Base-by-base conservation (phyloP, 345 rosid species). In the Melastoma malabathricum region DNA sequence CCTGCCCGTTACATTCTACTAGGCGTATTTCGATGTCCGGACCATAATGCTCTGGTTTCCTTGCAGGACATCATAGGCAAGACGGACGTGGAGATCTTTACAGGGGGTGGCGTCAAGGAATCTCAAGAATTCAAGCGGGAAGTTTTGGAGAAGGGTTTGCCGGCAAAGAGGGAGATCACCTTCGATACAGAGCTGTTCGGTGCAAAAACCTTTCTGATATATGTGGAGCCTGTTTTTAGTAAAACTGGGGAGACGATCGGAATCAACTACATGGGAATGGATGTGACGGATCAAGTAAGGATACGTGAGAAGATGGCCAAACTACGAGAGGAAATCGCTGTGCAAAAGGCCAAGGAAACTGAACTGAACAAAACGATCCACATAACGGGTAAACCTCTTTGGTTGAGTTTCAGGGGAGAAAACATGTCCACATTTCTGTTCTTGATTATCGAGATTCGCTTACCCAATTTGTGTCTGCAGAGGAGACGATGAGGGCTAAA, bases 401-500 rank as follows among this genome's bases (percentile, higher is more conserved):
- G 17, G 31, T 50, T 52, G 48, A 25, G 27, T 34, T 17, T 15
- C 51, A 18, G 20, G 18, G 15, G 57, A 43, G 25, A 46, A 17
- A 47, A 14, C 15, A 49, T 10, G 16, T 17, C 8, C 18, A 16
- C n/a, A 2, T 46, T 6, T 27, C 31, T 6, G 31, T 27, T 27
- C 31, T 27, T 27, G 15, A 29, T 64, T 7, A 60, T n/a, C 18
- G 17, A 29, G 43, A 44, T 14, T 50, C 52, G 38, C 13, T 13
- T 10, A 20, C 25, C 23, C 15, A 25, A 46, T 52, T 6, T 10
- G 2, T 15, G 58, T 34, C 64, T 62, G 56, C 79, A 90, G 98
- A 92, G 93, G 98, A 87, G 76, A 92, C 95, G 10, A 92, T 92
- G 98, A 77, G 97, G 19, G 95, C 88, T 10, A 92, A 92, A 62